A percentile compares a stretch with the other conserved stretches of the same genome.
Conservation (phyloP, 768 basidiomycete genomes). For the Scleroderma bovista region DNA sequence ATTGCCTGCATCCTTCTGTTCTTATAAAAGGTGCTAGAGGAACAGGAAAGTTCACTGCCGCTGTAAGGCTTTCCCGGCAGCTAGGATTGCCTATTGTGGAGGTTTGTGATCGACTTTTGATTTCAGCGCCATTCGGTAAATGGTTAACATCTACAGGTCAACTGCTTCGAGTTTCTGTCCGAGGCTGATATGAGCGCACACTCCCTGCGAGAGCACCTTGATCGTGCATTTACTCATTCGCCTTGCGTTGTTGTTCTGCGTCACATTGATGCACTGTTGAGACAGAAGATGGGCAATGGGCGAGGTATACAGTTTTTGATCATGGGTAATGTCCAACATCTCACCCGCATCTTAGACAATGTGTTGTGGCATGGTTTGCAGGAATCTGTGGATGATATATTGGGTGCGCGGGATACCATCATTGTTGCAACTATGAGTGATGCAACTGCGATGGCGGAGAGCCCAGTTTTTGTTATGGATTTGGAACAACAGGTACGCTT, state of each 20-base stretch:
- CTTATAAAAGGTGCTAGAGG: slow-evolving; percentile 78
- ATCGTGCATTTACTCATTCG: slow-evolving; percentile 69
- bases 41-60: slow-evolving; percentile 70
- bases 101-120: slow-evolving; percentile 32
- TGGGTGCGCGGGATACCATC: slow-evolving; percentile 70
- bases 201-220: slow-evolving; percentile 67
- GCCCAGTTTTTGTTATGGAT: slow-evolving; percentile 83
- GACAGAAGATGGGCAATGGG: slow-evolving; percentile 51
- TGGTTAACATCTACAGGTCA: slow-evolving; percentile 47
- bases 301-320: slow-evolving; percentile 42
- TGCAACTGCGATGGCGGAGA: slow-evolving; percentile 54
- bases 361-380: slow-evolving; percentile 50
- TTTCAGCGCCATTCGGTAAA: neutral
- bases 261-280: slow-evolving; percentile 76
- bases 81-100: slow-evolving; percentile 79
- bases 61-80: slow-evolving; percentile 47
- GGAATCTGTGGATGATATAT: slow-evolving; percentile 57
- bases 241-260: slow-evolving; percentile 83
- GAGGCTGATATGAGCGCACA: slow-evolving; percentile 76
- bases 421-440: slow-evolving; percentile 72
- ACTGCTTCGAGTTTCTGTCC: slow-evolving; percentile 79
- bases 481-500: slow-evolving; percentile 60
- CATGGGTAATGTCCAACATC: neutral
- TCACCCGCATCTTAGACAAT: slow-evolving; percentile 40
- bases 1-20: slow-evolving; percentile 62